A percentile compares a stretch with the other conserved stretches of the same genome.
phyloP scores from a whole-genome alignment of 306 rosid genomes.

The Corylus avellana region DNA sequence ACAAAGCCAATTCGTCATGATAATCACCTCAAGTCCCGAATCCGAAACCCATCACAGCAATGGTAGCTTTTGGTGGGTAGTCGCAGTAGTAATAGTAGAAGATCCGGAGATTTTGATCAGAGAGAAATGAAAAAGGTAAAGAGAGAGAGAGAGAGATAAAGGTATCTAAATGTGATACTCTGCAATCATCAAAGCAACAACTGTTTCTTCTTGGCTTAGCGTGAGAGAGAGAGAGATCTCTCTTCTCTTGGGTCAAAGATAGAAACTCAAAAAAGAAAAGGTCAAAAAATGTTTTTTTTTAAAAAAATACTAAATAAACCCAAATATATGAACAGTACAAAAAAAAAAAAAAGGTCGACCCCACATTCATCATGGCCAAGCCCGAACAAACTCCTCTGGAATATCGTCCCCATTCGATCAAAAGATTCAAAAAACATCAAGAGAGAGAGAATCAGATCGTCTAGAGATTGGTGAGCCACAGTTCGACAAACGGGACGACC shows the following conservation, averaged over 20 bases:
- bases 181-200: slow-evolving; percentile 28
- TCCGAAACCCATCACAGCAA: slow-evolving; percentile 29
- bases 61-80: slow-evolving; percentile 32
- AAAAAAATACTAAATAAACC: neutral
- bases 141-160: slow-evolving; percentile 29
- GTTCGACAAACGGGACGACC: slow-evolving; percentile 77
- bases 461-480: slow-evolving; percentile 65
- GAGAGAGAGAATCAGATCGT: slow-evolving; percentile 62
- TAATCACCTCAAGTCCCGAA: slow-evolving; percentile 48
- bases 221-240: slow-evolving; percentile 25
- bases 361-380: slow-evolving; percentile 43
- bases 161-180: slow-evolving; percentile 23
- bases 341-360: slow-evolving; percentile 10
- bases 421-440: slow-evolving; percentile 53
- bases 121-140: slow-evolving; percentile 6
- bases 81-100: slow-evolving; percentile 11
- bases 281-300: neutral
- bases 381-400: slow-evolving; percentile 43
- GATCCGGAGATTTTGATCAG: slow-evolving; percentile 30
- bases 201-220: slow-evolving; percentile 38
- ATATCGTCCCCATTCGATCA: slow-evolving; percentile 42
- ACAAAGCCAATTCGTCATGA: slow-evolving; percentile 57
- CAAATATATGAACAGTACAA: neutral
- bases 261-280: slow-evolving; percentile 43
- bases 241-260: slow-evolving; percentile 56